Evolutionary conservation across 371 early-diverging fungal genomes (phyloP).

Genomic region (Coemansia sp.): DNA sequence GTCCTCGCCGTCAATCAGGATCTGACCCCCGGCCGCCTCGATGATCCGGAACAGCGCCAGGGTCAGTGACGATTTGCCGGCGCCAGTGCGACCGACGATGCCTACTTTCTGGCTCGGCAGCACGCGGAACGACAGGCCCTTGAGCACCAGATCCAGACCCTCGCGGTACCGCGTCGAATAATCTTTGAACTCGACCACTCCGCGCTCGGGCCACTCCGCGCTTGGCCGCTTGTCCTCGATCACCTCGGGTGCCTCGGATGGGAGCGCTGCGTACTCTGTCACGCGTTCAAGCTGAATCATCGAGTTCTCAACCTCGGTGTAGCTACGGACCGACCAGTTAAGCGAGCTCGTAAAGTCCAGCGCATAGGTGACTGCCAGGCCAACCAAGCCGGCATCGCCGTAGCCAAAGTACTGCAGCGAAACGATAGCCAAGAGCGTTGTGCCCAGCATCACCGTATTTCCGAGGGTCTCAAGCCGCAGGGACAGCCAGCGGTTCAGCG

Average conservation of each 20-base stretch:
- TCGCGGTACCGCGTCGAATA: constrained; percentile 56
- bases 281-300: constrained; percentile 86
- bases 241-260: constrained; percentile 57
- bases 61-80: constrained; percentile 57
- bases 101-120: constrained; percentile 48
- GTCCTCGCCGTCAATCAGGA: constrained; percentile 58
- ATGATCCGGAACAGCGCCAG: constrained; percentile 58
- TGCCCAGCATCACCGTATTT: constrained; percentile 62
- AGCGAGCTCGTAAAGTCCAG: constrained; percentile 77
- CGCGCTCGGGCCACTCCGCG: constrained; percentile 57
- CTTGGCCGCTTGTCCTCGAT: constrained; percentile 50
- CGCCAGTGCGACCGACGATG: constrained; percentile 57
- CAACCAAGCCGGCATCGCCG: constrained; percentile 76
- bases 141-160: constrained; percentile 51
- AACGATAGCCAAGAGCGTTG: constrained; percentile 65
- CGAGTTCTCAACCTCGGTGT: constrained; percentile 71
- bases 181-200: constrained; percentile 54
- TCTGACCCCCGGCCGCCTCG: constrained; percentile 52
- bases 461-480: constrained; percentile 83
- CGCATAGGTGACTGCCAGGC: constrained; percentile 86
- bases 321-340: constrained; percentile 82
- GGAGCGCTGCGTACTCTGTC: constrained; percentile 70
- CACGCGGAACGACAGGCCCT: constrained; percentile 49
- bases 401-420: constrained; percentile 49
- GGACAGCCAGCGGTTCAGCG: constrained; percentile 89